These are phyloP conservation scores for Zea luxurians DNA, from an alignment of 176 grass and related monocot genomes.

Conservation along the genomic window DNA sequence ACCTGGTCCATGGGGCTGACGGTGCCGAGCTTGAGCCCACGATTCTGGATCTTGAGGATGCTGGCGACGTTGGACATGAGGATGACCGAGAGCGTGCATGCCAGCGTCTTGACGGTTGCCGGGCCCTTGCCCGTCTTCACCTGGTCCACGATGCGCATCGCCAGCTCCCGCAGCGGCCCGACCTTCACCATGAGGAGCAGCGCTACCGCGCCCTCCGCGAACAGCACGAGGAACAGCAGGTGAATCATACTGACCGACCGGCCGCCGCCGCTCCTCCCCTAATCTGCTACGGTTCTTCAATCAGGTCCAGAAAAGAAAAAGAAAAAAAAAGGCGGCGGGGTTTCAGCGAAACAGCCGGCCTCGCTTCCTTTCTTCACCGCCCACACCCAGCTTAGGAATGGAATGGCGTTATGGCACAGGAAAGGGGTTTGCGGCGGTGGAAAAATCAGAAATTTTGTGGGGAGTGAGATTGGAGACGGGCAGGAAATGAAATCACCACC, in stretches of 20 bases:
- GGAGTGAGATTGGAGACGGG: no score
- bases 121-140: conserved; percentile 77
- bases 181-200: conserved; percentile 88
- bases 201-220: conserved; percentile 77
- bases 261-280: neutral
- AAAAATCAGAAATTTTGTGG: neutral
- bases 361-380: neutral
- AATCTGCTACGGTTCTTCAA: neutral
- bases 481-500: conserved; percentile 22
- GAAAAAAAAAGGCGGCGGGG: neutral
- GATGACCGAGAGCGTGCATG: conserved; percentile 80
- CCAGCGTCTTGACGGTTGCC: conserved; percentile 86
- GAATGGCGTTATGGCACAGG: neutral
- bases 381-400: conserved; percentile 7
- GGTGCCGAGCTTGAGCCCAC: conserved; percentile 73
- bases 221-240: conserved; percentile 78
- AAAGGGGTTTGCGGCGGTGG: neutral
- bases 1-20: conserved; percentile 97
- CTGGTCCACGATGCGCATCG: conserved; percentile 79
- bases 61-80: conserved; percentile 71
- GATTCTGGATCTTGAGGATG: conserved; percentile 87
- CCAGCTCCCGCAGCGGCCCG: conserved; percentile 77
- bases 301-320: neutral
- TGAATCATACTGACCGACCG: conserved; percentile 60
- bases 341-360: neutral